Percentiles rank a stretch among this genome's conserved stretches.
phyloP scores from a whole-genome alignment of 2,329 filamentous ascomycete species.

The Stachybotrys echinatus region DNA sequence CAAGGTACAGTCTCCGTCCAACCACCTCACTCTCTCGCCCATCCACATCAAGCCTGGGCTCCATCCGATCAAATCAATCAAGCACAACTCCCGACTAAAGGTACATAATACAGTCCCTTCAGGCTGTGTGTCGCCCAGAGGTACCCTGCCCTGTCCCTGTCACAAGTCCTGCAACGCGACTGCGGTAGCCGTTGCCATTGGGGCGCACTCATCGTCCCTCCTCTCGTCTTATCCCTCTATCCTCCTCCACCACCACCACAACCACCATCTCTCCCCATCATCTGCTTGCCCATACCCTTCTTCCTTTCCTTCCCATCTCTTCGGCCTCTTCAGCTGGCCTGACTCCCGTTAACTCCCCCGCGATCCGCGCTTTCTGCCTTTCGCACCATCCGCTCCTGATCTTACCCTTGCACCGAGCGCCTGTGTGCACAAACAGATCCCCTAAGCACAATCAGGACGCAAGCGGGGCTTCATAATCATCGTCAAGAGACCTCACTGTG shows the following conservation, averaged over 20 bases:
- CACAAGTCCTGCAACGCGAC: no score
- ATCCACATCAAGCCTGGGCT: not conserved
- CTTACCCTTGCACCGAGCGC: no score
- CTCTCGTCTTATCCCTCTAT: not conserved
- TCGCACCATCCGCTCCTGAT: not conserved
- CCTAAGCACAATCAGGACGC: no score
- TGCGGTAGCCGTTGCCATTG: no score
- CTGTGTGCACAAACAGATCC: no score
- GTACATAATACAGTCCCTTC: not conserved
- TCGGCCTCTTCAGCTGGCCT: not conserved
- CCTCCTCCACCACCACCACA: not conserved
- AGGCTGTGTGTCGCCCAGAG: not conserved
- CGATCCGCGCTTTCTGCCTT: not conserved
- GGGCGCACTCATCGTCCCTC: not conserved
- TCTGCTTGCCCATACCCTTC: not conserved
- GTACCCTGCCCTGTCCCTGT: no score
- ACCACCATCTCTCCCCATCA: not conserved
- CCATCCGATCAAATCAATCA: not conserved
- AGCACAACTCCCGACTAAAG: not conserved
- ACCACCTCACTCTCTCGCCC: not conserved
- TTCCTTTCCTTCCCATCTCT: not conserved
- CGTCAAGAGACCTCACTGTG: not conserved
- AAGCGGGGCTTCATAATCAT: not conserved
- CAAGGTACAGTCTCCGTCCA: not conserved
- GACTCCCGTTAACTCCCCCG: not conserved